phyloP scores from a whole-genome alignment of 2,329 filamentous ascomycete genomes.

The Eutypella sp. region DNA sequence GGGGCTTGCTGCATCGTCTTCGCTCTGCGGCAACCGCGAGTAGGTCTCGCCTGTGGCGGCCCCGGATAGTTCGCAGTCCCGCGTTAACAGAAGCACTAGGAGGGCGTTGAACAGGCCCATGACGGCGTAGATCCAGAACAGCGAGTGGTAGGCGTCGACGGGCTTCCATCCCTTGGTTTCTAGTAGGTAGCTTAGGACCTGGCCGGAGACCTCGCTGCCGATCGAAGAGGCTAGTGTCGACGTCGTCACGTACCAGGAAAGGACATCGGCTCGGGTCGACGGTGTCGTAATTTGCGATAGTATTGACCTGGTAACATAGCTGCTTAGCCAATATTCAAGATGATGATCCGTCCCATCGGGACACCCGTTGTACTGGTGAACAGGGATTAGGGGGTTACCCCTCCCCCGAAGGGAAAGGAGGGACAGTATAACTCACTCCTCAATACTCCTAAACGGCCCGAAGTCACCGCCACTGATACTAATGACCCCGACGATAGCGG shows the following conservation, averaged over 20 bases:
- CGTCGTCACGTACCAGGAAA: constrained; percentile 60
- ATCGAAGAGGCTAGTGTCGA: constrained; percentile 50
- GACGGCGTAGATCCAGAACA: constrained; percentile 53
- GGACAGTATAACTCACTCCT: constrained; percentile 38
- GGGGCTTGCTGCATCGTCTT: constrained; percentile 1
- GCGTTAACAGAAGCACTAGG: constrained; percentile 41
- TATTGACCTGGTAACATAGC: constrained; percentile 34
- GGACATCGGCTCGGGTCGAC: constrained; percentile 53
- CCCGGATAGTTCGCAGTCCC: constrained; percentile 49
- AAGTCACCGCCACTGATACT: constrained; percentile 61
- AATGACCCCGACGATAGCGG: constrained; percentile 57
- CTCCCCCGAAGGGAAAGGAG: no score
- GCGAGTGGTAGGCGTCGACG: constrained; percentile 48
- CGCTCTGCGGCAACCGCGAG: constrained; percentile 16
- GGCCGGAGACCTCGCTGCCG: constrained; percentile 48
- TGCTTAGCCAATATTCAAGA: background rate
- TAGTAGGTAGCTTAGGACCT: constrained; percentile 44
- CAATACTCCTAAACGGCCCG: constrained; percentile 62
- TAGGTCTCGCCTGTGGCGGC: constrained; percentile 18
- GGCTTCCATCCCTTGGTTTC: constrained; percentile 42
- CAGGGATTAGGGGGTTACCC: no score
- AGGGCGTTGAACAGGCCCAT: constrained; percentile 50
- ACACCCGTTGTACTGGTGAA: no score
- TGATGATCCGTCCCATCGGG: no score
- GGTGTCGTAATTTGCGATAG: constrained; percentile 55